phyloP scores from a whole-genome alignment of 108 stramenopile species.

The Fistulifera solaris region DNA sequence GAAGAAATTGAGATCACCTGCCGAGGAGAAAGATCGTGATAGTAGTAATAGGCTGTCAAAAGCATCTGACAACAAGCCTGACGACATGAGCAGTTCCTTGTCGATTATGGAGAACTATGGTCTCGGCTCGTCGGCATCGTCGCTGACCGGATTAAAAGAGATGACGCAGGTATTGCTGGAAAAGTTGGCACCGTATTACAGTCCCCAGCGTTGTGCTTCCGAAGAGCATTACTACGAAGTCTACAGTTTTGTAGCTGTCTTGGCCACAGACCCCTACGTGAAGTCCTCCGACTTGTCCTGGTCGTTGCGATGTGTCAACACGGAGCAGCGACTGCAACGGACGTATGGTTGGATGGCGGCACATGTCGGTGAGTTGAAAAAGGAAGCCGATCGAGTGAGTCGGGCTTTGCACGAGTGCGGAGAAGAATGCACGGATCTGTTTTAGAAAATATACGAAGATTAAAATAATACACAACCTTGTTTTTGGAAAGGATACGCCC shows the following conservation, averaged over 20 bases:
- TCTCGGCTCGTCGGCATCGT: slow-evolving; percentile 23
- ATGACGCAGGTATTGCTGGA: slow-evolving; percentile 30
- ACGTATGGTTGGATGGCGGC: slow-evolving; percentile 38
- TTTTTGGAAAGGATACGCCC: no score
- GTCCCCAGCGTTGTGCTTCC: slow-evolving; percentile 21
- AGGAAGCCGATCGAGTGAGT: slow-evolving; percentile 25
- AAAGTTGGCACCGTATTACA: slow-evolving; percentile 41
- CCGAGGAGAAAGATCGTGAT: not conserved
- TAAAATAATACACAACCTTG: no score
- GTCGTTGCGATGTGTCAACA: slow-evolving; percentile 36
- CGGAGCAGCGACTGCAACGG: slow-evolving; percentile 34
- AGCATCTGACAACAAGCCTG: no score
- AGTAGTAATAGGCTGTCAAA: no score
- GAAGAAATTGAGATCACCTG: not conserved
- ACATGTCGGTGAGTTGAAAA: slow-evolving; percentile 32
- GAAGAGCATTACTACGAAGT: slow-evolving; percentile 52
- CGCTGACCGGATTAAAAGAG: slow-evolving; percentile 30
- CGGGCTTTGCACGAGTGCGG: slow-evolving; percentile 51
- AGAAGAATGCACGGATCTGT: slow-evolving; percentile 61
- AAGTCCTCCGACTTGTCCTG: slow-evolving; percentile 20
- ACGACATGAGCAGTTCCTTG: no score
- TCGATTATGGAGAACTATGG: slow-evolving; percentile 40
- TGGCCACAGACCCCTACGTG: slow-evolving; percentile 27
- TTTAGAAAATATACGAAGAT: slow-evolving; percentile 10
- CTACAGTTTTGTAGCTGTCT: slow-evolving; percentile 43